Conservation (phyloP, 2,329 filamentous ascomycete genomes). For the Akanthomyces muscarius region DNA sequence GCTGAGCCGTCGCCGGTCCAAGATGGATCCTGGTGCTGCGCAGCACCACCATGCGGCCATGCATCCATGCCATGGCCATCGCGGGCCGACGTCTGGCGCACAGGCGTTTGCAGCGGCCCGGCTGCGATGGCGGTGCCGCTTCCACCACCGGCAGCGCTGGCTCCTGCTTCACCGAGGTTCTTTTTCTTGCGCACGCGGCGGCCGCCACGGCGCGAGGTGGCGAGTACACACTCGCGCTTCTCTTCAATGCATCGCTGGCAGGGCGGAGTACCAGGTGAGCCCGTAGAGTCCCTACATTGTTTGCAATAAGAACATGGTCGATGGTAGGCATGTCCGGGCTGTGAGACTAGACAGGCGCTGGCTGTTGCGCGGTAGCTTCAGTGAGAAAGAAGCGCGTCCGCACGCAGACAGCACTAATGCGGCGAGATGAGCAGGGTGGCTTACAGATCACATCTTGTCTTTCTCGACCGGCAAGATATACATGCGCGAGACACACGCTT, state of each 20-base stretch:
- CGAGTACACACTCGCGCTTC: constrained; percentile 36
- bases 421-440: constrained; percentile 12
- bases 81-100: background rate
- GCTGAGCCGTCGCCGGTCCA: constrained; percentile 15
- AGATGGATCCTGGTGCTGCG: constrained; percentile 1
- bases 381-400: background rate
- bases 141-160: background rate
- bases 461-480: constrained; percentile 30
- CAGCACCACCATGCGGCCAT: constrained; percentile 16
- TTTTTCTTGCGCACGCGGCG: constrained; percentile 23
- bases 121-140: background rate
- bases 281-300: constrained; percentile 29
- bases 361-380: background rate
- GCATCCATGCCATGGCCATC: constrained; percentile 15
- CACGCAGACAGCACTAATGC: background rate
- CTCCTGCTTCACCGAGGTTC: background rate
- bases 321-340: background rate
- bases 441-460: constrained; percentile 33
- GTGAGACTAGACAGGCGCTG: background rate
- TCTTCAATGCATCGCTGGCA: constrained; percentile 38
- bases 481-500: constrained; percentile 32
- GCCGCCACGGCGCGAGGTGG: constrained; percentile 38
- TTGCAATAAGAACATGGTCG: background rate
- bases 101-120: background rate
- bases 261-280: constrained; percentile 33